Percentiles rank a stretch among this genome's conserved stretches.
phyloP scores from a whole-genome alignment of 2,329 filamentous ascomycete genomes.

The Pyricularia pennisetigena region DNA sequence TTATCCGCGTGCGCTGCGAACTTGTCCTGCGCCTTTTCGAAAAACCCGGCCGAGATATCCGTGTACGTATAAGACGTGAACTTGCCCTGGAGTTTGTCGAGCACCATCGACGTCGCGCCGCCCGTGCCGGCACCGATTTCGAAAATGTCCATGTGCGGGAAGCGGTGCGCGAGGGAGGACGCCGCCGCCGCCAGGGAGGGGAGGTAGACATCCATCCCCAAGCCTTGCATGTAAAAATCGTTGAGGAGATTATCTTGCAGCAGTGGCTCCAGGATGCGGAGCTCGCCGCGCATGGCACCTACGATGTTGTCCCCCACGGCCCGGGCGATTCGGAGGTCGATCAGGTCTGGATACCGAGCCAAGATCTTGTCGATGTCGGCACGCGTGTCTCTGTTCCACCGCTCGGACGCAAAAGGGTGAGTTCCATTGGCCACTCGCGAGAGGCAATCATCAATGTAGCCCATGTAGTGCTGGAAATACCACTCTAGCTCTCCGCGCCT shows the following conservation, averaged over 20 bases:
- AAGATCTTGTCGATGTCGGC: too few relatives aligned
- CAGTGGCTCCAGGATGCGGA: slow-evolving; percentile 20
- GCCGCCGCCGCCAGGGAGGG: background rate
- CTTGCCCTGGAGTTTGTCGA: slow-evolving; percentile 15
- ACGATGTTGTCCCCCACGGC: slow-evolving; percentile 8
- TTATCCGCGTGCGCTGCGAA: slow-evolving; percentile 13
- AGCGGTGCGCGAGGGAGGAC: slow-evolving; percentile 15
- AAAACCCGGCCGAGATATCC: slow-evolving; percentile 16
- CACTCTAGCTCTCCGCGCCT: too few relatives aligned
- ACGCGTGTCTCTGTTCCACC: too few relatives aligned
- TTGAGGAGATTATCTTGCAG: slow-evolving; percentile 21
- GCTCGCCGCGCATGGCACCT: slow-evolving; percentile 5
- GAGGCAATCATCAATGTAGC: too few relatives aligned
- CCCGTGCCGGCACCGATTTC: slow-evolving; percentile 22
- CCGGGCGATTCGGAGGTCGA: slow-evolving; percentile 8
- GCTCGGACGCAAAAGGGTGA: too few relatives aligned
- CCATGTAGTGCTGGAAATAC: too few relatives aligned
- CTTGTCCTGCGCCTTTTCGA: slow-evolving; percentile 18
- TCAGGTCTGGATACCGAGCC: background rate
- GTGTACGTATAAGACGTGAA: slow-evolving; percentile 12
- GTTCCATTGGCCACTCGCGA: too few relatives aligned
- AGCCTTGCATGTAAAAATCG: slow-evolving; percentile 18
- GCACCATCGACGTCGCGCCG: slow-evolving; percentile 22
- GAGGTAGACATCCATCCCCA: slow-evolving; percentile 7
- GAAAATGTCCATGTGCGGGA: slow-evolving; percentile 25